phyloP scores from a whole-genome alignment of 352 stramenopile genomes.

The Globisporangium perplexum region DNA sequence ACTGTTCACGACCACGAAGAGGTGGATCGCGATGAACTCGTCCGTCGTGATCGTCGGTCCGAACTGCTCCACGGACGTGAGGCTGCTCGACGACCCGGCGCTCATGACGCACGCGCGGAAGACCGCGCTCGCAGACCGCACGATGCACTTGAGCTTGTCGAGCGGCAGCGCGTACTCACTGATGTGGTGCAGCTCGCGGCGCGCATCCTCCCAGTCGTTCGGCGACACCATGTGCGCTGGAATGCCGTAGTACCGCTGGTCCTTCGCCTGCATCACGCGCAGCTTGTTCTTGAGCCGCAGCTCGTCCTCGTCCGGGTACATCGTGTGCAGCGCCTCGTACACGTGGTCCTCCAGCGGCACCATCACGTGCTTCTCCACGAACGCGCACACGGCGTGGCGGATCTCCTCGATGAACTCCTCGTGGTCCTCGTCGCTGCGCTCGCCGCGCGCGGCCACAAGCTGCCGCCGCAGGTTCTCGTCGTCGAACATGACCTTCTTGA shows the following conservation, averaged over 20 bases:
- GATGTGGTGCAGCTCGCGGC: conserved; percentile 40
- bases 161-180: conserved; percentile 54
- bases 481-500: conserved; percentile 42
- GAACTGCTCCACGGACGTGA: conserved; percentile 33
- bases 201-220: conserved; percentile 54
- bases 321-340: conserved; percentile 42
- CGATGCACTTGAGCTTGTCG: conserved; percentile 72
- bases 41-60: conserved; percentile 48
- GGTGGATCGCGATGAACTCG: conserved; percentile 58
- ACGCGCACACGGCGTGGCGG: conserved; percentile 40
- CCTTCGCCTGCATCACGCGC: conserved; percentile 43
- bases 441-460: conserved; percentile 21
- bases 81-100: conserved; percentile 23
- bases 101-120: conserved; percentile 27
- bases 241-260: conserved; percentile 51
- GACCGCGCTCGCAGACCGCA: conserved; percentile 46
- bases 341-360: conserved; percentile 60
- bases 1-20: conserved; percentile 54
- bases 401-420: conserved; percentile 61
- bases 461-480: conserved; percentile 32
- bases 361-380: conserved; percentile 46
- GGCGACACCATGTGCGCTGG: conserved; percentile 34
- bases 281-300: conserved; percentile 42
- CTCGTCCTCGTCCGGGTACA: conserved; percentile 46
- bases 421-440: conserved; percentile 36